Conservation (phyloP, 768 basidiomycete species). For the Thelephora aurantiotincta region DNA sequence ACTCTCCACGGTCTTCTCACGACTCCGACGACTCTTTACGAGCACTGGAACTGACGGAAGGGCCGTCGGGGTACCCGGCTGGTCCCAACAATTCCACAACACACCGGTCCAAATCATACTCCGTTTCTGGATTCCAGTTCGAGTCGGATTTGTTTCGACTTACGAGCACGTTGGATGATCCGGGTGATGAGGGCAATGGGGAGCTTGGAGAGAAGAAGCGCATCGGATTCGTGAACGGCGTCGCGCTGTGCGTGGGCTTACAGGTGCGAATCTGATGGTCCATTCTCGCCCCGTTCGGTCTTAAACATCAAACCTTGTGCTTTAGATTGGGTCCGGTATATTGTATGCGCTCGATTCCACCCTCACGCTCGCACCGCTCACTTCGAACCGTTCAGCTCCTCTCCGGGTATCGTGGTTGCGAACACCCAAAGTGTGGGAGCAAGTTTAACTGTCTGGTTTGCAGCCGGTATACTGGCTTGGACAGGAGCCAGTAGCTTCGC, state of each 20-base stretch:
- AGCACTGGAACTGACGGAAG: conserved; percentile 65
- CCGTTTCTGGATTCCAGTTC: conserved; percentile 67
- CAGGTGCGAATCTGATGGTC: conserved; percentile 34
- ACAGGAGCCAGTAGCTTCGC: conserved; percentile 93
- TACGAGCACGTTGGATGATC: conserved; percentile 62
- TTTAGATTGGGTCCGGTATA: conserved; percentile 81
- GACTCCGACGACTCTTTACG: conserved; percentile 65
- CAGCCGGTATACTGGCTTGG: conserved; percentile 80
- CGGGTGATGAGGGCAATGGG: conserved; percentile 28
- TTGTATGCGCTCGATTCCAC: conserved; percentile 39
- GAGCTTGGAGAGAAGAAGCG: conserved; percentile 47
- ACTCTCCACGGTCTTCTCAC: conserved; percentile 27
- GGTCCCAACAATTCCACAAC: neutral
- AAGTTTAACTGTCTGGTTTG: conserved; percentile 74
- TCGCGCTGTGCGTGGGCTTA: conserved; percentile 71
- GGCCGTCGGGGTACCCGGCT: conserved; percentile 19
- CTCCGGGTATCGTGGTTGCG: conserved; percentile 83
- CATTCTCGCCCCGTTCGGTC: neutral
- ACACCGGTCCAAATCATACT: conserved; percentile 34
- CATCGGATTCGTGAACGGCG: conserved; percentile 73
- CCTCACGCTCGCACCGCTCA: neutral
- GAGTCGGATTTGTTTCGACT: conserved; percentile 66
- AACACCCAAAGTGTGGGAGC: conserved; percentile 85
- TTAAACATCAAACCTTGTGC: neutral
- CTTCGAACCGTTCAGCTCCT: conserved; percentile 41